Base-by-base conservation (phyloP, 2,329 filamentous ascomycete genomes). In the Fusarium fujikuroi region DNA sequence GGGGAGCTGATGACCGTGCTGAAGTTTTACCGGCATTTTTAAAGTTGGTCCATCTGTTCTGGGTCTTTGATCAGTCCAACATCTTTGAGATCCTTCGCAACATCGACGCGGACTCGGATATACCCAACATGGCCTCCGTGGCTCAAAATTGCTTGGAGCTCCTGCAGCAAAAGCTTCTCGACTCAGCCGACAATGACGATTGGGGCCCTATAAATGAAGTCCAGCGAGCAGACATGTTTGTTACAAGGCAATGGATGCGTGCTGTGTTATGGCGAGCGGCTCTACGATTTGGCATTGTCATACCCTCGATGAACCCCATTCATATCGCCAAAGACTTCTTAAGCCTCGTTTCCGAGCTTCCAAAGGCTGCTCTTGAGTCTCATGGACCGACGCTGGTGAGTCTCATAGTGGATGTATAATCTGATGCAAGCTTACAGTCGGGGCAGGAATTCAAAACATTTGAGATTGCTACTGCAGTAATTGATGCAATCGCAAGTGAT, bases 201-300 rank as follows among this genome's bases (percentile, higher is more conserved):
- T 78, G 77, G 49, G 79, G 79, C 0, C 73, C 69, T 0, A 81
- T 82, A n/a, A 86, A 83, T n/a, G 84, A 87, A 32, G 82, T 87
- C 0, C 85, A 87, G 62, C 82, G 82, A 12, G 85, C 85, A 7
- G 85, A 87, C 54, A 81, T 87, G n/a, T 84, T 81, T 63, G 85
- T 87, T 7, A 87, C 85, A 0, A 78, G 84, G 3, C 85, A 86
- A 50, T 87, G 85, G 85, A 87, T 87, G 85, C 82, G 84, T 12
- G 83, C 85, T 46, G 81, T 87, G 6, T 69, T 87, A 19, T 87
- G 85, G 85, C 81, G 84, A 21, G 80, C 83, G 3, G 81, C 83
- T 1, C 76, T 82, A 34, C 76, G 79, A 2, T 80, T 79, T 63
- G 79, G 79, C 6, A 80, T 81, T 15, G 77, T 75, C n/a, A 67